Percentiles rank a stretch among this genome's conserved stretches.
These are phyloP conservation scores for Brettanomyces sp. DNA, from an alignment of 805 yeast species.

Conservation along the genomic window DNA sequence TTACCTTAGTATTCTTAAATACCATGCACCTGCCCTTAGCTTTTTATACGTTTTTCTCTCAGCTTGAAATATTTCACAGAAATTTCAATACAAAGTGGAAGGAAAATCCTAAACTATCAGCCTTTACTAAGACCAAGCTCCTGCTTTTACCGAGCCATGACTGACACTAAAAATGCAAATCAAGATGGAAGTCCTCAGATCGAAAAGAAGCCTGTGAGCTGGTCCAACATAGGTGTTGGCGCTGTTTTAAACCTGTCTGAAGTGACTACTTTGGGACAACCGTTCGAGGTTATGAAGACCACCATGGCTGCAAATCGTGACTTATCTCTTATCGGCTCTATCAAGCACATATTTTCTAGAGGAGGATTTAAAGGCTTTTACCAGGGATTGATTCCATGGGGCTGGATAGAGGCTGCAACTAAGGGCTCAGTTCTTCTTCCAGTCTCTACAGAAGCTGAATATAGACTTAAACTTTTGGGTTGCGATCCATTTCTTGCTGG, in stretches of 20 bases:
- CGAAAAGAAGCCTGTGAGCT: conserved; percentile 77
- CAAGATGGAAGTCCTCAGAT: conserved; percentile 2
- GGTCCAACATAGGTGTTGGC: conserved; percentile 85
- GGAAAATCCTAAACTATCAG: no score
- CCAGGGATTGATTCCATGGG: conserved; percentile 99
- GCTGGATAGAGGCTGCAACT: conserved; percentile 99
- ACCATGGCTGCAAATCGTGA: conserved; percentile 97
- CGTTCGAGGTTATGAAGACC: conserved; percentile 90
- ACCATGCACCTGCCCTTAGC: no score
- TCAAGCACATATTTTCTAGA: conserved; percentile 76
- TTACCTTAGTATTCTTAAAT: no score
- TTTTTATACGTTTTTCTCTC: no score
- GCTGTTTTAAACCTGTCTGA: conserved; percentile 90
- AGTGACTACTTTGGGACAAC: conserved; percentile 93
- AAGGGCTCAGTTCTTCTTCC: conserved; percentile 94
- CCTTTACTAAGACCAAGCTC: no score
- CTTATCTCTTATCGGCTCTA: conserved; percentile 57
- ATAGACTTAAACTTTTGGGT: conserved; percentile 56
- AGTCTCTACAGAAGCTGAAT: conserved; percentile 89
- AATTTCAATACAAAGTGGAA: no score
- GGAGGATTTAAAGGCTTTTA: conserved; percentile 91
- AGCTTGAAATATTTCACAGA: no score
- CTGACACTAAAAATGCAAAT: no score
- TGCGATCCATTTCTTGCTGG: conserved; percentile 72
- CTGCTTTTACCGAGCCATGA: no score